These are phyloP conservation scores for Diaporthe citri DNA, from an alignment of 2,329 filamentous ascomycete genomes.

Conservation along the genomic window DNA sequence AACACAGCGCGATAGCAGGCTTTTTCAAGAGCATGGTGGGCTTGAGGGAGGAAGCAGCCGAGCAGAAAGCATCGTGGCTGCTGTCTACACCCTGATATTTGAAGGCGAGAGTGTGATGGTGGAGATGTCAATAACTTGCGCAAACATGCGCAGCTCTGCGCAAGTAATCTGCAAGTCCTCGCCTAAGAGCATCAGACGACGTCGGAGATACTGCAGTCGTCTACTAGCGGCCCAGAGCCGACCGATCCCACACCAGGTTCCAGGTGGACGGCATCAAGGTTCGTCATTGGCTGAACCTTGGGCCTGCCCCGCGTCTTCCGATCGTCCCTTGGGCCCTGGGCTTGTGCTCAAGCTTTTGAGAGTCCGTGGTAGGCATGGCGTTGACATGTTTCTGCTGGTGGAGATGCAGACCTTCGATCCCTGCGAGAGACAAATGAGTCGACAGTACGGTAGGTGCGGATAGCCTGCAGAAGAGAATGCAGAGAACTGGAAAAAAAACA, in stretches of 20 bases:
- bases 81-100: slow-evolving; percentile 7
- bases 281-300: background rate
- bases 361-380: background rate
- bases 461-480: background rate
- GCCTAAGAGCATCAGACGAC: background rate
- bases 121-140: background rate
- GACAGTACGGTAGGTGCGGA: background rate
- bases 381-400: background rate
- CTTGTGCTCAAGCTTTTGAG: background rate
- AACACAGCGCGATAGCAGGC: slow-evolving; percentile 47
- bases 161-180: background rate
- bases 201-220: slow-evolving; percentile 2
- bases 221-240: slow-evolving; percentile 10
- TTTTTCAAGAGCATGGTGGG: slow-evolving; percentile 45
- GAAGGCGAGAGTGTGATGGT: background rate
- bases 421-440: background rate
- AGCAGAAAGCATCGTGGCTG: slow-evolving; percentile 26
- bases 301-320: slow-evolving; percentile 16
- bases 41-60: background rate
- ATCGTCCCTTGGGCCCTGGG: background rate
- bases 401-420: background rate
- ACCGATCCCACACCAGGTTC: slow-evolving; percentile 21
- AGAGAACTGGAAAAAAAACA: background rate
- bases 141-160: background rate
- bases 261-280: slow-evolving; percentile 23